A percentile compares a stretch with the other conserved stretches of the same genome.
These are phyloP conservation scores for Pouteria campechiana DNA, from an alignment of 179 eudicot genomes.

Conservation along the genomic window DNA sequence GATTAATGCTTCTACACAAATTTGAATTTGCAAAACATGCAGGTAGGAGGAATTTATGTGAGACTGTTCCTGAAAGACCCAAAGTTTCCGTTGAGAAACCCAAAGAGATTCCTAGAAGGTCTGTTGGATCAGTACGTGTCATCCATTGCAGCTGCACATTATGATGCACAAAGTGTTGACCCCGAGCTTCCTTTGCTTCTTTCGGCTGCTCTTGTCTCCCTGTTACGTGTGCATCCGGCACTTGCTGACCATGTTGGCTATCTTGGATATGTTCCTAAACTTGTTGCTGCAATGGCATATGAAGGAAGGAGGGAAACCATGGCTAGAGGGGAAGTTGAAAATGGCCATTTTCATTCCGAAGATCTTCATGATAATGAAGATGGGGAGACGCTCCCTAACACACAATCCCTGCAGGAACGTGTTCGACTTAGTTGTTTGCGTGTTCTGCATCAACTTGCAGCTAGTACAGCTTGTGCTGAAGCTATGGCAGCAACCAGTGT, in stretches of 20 bases:
- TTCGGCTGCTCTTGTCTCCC: slow-evolving; percentile 92
- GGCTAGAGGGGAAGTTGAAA: slow-evolving; percentile 51
- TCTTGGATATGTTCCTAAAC: slow-evolving; percentile 97
- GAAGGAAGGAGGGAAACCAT: slow-evolving; percentile 94
- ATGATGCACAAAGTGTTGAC: slow-evolving; percentile 67
- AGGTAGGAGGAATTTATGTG: slow-evolving; percentile 98
- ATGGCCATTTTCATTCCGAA: slow-evolving; percentile 25
- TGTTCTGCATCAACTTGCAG: slow-evolving; percentile 96
- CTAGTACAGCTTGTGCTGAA: slow-evolving; percentile 98
- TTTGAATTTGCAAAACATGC: slow-evolving; percentile 7
- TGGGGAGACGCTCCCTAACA: slow-evolving; percentile 27
- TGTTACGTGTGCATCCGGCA: slow-evolving; percentile 91
- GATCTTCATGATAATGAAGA: slow-evolving; percentile 44
- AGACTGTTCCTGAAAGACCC: slow-evolving; percentile 95
- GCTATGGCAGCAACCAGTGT: slow-evolving; percentile 99
- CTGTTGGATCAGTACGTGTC: slow-evolving; percentile 94
- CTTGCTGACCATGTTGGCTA: slow-evolving; percentile 98
- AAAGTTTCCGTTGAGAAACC: slow-evolving; percentile 91
- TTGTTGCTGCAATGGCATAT: slow-evolving; percentile 92
- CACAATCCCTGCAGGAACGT: slow-evolving; percentile 91
- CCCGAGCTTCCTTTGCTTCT: slow-evolving; percentile 92
- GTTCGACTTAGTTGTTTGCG: slow-evolving; percentile 98
- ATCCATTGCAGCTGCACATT: slow-evolving; percentile 87
- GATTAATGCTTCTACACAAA: slow-evolving; percentile 1
- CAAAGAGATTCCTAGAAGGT: slow-evolving; percentile 92